Percentiles rank a stretch among this genome's conserved stretches.
Evolutionary conservation across 148 eudicot species (phyloP).

Genomic region (Fagopyrum tataricum): DNA sequence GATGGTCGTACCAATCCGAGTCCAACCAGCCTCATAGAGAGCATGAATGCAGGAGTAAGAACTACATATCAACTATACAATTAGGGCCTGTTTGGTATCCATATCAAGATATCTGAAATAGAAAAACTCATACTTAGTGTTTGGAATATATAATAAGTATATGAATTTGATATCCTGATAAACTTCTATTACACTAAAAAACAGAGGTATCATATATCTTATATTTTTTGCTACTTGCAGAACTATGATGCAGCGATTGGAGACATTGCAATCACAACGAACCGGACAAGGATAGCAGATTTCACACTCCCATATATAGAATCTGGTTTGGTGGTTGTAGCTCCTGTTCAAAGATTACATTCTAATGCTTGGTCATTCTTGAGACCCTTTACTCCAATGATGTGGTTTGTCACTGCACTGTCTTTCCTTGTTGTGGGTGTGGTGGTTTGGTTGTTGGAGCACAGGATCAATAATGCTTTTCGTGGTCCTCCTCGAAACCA

Average conservation of each 20-base stretch:
- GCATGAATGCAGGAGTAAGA: slow-evolving; percentile 55
- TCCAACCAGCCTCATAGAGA: slow-evolving; percentile 37
- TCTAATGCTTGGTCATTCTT: slow-evolving; percentile 62
- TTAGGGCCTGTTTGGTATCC: no score
- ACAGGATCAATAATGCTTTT: slow-evolving; percentile 56
- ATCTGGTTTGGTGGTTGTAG: slow-evolving; percentile 67
- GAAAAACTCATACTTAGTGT: no score
- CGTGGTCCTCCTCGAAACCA: slow-evolving; percentile 67
- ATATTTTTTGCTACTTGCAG: slow-evolving; percentile 22
- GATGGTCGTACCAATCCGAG: slow-evolving; percentile 54
- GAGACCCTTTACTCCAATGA: slow-evolving; percentile 42
- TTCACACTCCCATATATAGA: slow-evolving; percentile 61
- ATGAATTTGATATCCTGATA: no score
- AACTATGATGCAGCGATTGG: slow-evolving; percentile 58
- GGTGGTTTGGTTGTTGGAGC: slow-evolving; percentile 72
- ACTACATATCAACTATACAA: neutral
- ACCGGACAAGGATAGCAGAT: slow-evolving; percentile 52
- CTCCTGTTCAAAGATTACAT: slow-evolving; percentile 28
- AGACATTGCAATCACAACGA: slow-evolving; percentile 51
- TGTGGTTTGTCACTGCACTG: slow-evolving; percentile 50
- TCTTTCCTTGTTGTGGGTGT: slow-evolving; percentile 49
- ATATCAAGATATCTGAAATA: no score
- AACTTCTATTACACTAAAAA: no score
- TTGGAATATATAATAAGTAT: no score
- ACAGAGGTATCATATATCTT: no score